Conservation (phyloP, 345 rosid genomes). For the Salix exigua region DNA sequence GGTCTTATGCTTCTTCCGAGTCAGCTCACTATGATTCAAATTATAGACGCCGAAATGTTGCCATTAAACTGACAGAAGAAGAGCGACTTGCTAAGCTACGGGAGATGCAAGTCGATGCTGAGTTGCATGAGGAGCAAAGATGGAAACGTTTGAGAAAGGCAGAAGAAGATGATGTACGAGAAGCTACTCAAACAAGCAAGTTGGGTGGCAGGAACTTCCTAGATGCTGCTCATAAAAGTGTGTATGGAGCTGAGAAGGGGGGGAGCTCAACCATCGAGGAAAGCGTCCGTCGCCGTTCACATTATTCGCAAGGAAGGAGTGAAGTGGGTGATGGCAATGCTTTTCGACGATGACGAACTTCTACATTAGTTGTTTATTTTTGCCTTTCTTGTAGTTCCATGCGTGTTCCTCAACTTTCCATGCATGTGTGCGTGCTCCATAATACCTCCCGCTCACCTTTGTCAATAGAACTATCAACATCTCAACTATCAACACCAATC, state of each 20-base stretch:
- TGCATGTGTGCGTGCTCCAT: neutral
- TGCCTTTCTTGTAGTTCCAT: neutral
- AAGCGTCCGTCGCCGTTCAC: slow-evolving; percentile 82
- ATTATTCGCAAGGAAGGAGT: slow-evolving; percentile 69
- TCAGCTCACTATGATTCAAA: slow-evolving; percentile 27
- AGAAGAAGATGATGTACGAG: slow-evolving; percentile 66
- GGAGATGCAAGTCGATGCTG: slow-evolving; percentile 85
- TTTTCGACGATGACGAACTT: slow-evolving; percentile 57
- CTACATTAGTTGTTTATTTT: neutral
- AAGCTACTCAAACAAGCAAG: slow-evolving; percentile 43
- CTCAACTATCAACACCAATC: no score
- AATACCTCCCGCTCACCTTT: neutral
- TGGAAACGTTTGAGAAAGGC: slow-evolving; percentile 87
- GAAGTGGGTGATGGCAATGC: slow-evolving; percentile 72
- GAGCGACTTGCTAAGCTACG: slow-evolving; percentile 74
- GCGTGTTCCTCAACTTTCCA: neutral
- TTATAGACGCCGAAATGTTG: slow-evolving; percentile 32
- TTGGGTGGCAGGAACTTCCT: slow-evolving; percentile 63
- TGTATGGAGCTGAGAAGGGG: slow-evolving; percentile 84
- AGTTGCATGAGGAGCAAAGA: slow-evolving; percentile 88
- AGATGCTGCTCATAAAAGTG: slow-evolving; percentile 77
- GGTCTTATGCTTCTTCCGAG: slow-evolving; percentile 11
- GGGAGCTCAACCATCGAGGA: slow-evolving; percentile 89
- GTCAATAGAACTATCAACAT: neutral
- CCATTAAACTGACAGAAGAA: slow-evolving; percentile 73